Evolutionary conservation across 495 filamentous ascomycete genomes (phyloP), one percentile per base, ranked within the genome.

Genomic region (Trichoderma virens): DNA sequence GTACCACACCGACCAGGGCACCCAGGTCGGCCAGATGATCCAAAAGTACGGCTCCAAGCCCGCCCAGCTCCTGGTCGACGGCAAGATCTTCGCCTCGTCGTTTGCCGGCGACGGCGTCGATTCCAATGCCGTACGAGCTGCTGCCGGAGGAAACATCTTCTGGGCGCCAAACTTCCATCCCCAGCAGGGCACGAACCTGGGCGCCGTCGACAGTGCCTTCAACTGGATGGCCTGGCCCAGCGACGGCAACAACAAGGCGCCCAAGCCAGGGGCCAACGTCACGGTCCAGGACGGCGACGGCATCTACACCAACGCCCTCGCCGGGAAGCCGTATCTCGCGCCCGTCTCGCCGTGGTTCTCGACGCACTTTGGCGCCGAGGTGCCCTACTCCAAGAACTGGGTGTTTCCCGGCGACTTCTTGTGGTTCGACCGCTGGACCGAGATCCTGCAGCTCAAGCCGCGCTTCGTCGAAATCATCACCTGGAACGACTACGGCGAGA

Each of bases 401-500:
- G 78, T 85, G 5, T 84, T 85, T 66, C 82, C 82, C 0, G 74
- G 74, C 1, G 83, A 85, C 54, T 68, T 79, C 20, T 78, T 87
- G 16, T 86, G 83, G 82, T 83, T 80, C 56, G 72, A 81, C 61
- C 82, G 84, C 32, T 87, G 85, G 84, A n/a, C n/a, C n/a, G n/a
- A n/a, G n/a, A n/a, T n/a, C n/a, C 73, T 75, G 31, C 70, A 85
- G 61, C 77, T 87, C 32, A 67, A 68, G 14, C 67, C 82, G 3
- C 65, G 74, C n/a, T 83, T 84, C 41, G 71, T 88, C 41, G 83
- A 87, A 71, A 85, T 88, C 59, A 75, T 89, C 61, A 86, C 82
- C 39, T 89, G 85, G 86, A 90, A 90, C 67, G 86, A 90, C 67
- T 88, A 83, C 64, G 85, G 85, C 64, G 87, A 88, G 71, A 83